Base-by-base conservation (phyloP, 495 filamentous ascomycete genomes). In the Coniosporium apollinis region DNA sequence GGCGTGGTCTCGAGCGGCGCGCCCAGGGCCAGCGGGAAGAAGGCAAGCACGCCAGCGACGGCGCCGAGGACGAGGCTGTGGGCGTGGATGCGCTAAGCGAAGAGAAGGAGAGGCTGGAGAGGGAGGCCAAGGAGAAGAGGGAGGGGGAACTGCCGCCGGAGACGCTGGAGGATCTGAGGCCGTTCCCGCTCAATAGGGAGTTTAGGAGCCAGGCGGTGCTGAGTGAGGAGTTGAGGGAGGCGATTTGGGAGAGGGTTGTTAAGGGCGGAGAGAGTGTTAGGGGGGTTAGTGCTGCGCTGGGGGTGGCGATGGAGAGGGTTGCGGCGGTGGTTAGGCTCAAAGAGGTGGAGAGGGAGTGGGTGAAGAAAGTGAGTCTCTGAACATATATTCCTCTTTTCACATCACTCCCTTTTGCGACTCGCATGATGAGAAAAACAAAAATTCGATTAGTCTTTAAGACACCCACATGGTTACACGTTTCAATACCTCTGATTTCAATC, bases 381-480 rank as follows among this genome's bases (percentile, higher is more conserved):
- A 29, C 40, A 39, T 49, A 39, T 45, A 32, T 51, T 42, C 36
- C 33, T 32, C 26, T 46, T 34, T 34, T 36, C 39, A 14, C 29
- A 30, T 34, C 16, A 34, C 30, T 45, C 64, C 56, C 36, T 43
- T 26, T 13, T 13, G 10, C 3, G 30, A 1, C 45, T 59, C 54
- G 36, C 56, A 75, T 77, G 77, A 77, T 75, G 79, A 82, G 64
- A 70, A 67, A 70, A 75, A 40, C 28, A 36, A 50, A 65, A 68
- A 63, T 65, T 77, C 85, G 87, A 94, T 97, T 93, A 93, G 87
- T 94, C 87, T 94, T 87, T 66, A 94, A 94, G 87, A 94, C 83
- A 72, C 46, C 61, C 43, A 62, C 49, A 54, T 69, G 65, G 65
- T 69, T 68, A 66, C 51, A 45, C 44, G 52, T n/a, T n/a, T n/a